Evolutionary conservation across 2,329 filamentous ascomycete species (phyloP).

Genomic region (Fusarium miscanthi): DNA sequence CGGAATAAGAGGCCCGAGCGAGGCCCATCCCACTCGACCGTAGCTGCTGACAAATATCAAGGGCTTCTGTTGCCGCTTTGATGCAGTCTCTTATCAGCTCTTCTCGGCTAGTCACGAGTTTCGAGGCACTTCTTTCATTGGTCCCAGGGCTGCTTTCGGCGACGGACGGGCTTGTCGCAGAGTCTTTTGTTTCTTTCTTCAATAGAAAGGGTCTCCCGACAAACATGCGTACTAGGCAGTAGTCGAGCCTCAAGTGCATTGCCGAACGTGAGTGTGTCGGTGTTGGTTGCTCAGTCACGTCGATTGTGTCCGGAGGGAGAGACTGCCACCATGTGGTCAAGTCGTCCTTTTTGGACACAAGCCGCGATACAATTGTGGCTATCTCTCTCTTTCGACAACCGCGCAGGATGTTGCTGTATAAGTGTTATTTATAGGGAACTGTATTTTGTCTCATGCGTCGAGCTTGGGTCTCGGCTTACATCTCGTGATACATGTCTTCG

Average conservation of each 20-base stretch:
- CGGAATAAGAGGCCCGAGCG: conserved; percentile 4
- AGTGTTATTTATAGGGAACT: not conserved
- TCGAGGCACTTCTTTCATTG: not conserved
- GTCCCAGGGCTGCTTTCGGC: not conserved
- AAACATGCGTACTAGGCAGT: conserved; percentile 4
- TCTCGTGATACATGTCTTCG: conserved; percentile 7
- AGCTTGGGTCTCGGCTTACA: not conserved
- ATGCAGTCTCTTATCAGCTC: conserved; percentile 8
- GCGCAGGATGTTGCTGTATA: not conserved
- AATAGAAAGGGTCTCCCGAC: not conserved
- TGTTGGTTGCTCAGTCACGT: not conserved
- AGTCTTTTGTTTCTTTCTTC: not conserved
- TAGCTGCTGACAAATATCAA: conserved; percentile 3
- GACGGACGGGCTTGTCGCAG: not conserved
- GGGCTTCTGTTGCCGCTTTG: conserved; percentile 5
- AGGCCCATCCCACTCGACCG: not conserved
- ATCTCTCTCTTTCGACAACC: conserved; percentile 1
- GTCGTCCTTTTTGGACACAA: not conserved
- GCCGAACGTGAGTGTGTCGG: not conserved
- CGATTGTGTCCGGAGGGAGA: not conserved
- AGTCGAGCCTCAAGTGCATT: conserved; percentile 1
- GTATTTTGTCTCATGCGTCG: not conserved
- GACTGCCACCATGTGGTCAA: not conserved
- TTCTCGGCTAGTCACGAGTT: not conserved
- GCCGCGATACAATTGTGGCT: not conserved